A percentile compares a stretch with the other conserved stretches of the same genome.
Conservation (phyloP, 371 early-diverging fungal genomes). For the Mortierella sp. region DNA sequence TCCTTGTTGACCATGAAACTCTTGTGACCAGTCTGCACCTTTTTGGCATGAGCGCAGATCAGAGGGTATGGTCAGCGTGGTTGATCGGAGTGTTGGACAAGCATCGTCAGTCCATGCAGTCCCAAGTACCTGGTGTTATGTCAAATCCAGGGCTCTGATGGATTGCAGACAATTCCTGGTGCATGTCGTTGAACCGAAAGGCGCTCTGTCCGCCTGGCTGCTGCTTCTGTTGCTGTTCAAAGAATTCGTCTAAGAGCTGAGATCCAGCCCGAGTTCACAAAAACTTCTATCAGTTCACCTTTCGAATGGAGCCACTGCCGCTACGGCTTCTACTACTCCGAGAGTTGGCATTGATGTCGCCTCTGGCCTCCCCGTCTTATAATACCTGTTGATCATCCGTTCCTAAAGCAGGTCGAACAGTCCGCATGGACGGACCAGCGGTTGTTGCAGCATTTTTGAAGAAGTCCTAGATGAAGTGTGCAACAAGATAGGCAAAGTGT, state of each 20-base stretch:
- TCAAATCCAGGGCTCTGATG: conserved; percentile 52
- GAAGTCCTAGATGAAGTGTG: conserved; percentile 18
- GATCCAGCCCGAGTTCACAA: conserved; percentile 1
- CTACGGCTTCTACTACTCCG: no score
- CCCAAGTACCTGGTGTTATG: conserved; percentile 25
- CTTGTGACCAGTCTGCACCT: conserved; percentile 64
- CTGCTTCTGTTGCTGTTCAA: conserved; percentile 64
- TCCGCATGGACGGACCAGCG: conserved; percentile 48
- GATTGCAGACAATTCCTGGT: conserved; percentile 64
- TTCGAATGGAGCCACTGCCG: no score
- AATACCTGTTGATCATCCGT: conserved; percentile 51
- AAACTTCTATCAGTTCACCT: no score
- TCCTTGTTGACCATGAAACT: conserved; percentile 59
- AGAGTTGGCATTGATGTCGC: no score
- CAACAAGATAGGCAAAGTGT: conserved; percentile 7
- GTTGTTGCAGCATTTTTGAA: conserved; percentile 30
- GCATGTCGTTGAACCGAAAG: conserved; percentile 67
- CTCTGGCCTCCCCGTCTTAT: conserved; percentile 12
- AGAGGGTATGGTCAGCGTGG: no score
- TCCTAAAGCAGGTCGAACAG: conserved; percentile 43
- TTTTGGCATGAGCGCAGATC: background rate
- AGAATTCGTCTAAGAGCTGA: conserved; percentile 69
- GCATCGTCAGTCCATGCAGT: no score
- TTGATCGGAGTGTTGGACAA: no score
- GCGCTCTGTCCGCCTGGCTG: conserved; percentile 33